phyloP scores from a whole-genome alignment of 1,139 yeast species.

The Pichia sp. region DNA sequence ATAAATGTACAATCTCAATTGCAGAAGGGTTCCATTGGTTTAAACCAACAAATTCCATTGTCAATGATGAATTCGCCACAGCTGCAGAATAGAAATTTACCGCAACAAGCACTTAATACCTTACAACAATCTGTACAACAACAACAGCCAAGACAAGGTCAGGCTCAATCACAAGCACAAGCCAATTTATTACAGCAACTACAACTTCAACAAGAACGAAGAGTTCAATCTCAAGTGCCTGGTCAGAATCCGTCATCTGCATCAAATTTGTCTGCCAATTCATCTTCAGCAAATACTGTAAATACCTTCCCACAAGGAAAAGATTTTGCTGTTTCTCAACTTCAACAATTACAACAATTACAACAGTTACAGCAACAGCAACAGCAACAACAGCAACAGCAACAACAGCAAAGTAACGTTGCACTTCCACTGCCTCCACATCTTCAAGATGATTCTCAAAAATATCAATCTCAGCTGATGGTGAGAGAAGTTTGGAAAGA shows the following conservation, averaged over 20 bases:
- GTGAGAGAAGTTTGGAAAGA: slow-evolving; percentile 77
- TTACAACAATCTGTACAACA: slow-evolving; percentile 22
- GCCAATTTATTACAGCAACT: slow-evolving; percentile 5
- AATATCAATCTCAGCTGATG: slow-evolving; percentile 31
- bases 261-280: not conserved
- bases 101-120: slow-evolving; percentile 23
- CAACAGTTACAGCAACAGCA: slow-evolving; percentile 10
- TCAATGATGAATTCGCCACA: slow-evolving; percentile 29
- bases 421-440: slow-evolving; percentile 31
- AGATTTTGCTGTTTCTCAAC: slow-evolving; percentile 15
- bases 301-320: slow-evolving; percentile 6
- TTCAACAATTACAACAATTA: slow-evolving; percentile 19
- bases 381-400: slow-evolving; percentile 15
- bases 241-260: slow-evolving; percentile 2
- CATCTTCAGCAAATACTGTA: slow-evolving; percentile 4
- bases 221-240: slow-evolving; percentile 1
- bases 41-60: slow-evolving; percentile 20
- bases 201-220: slow-evolving; percentile 15
- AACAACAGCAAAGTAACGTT: slow-evolving; percentile 24
- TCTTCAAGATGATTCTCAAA: slow-evolving; percentile 11
- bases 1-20: not conserved
- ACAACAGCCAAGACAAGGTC: slow-evolving; percentile 12
- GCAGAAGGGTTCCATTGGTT: not conserved
- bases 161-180: slow-evolving; percentile 16
- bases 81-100: slow-evolving; percentile 24